phyloP scores from a whole-genome alignment of 2,329 filamentous ascomycete genomes.

The Piedraia hortae region DNA sequence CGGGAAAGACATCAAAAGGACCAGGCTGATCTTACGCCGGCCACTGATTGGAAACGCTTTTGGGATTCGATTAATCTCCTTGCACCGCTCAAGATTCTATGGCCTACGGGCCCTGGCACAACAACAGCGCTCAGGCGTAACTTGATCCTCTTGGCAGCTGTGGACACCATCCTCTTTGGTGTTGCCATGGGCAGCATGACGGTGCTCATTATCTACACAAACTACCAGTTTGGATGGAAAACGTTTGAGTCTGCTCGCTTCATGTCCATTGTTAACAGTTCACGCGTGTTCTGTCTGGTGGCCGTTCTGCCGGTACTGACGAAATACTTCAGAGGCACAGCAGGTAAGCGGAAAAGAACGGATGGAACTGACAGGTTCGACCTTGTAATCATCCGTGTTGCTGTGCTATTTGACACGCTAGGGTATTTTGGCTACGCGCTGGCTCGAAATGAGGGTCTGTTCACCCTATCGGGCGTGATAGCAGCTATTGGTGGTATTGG shows the following conservation, averaged over 20 bases:
- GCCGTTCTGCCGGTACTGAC: constrained; percentile 50
- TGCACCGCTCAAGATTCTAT: constrained; percentile 49
- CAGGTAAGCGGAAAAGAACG: constrained; percentile 22
- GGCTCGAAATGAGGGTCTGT: constrained; percentile 31
- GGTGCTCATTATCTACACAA: constrained; percentile 63
- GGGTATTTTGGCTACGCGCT: constrained; percentile 48
- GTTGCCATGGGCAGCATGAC: constrained; percentile 54
- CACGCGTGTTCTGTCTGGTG: constrained; percentile 49
- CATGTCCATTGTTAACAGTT: constrained; percentile 50
- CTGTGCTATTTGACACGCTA: constrained; percentile 46
- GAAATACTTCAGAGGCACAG: constrained; percentile 39
- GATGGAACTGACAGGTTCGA: constrained; percentile 54
- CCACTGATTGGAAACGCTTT: constrained; percentile 18
- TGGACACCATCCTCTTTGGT: constrained; percentile 61
- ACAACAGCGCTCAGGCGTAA: constrained; percentile 41
- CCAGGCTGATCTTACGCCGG: constrained; percentile 10
- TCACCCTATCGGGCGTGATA: constrained; percentile 43
- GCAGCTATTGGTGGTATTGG: constrained; percentile 62
- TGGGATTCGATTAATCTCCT: constrained; percentile 34
- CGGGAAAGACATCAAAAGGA: constrained; percentile 34
- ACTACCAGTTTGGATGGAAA: constrained; percentile 56
- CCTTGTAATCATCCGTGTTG: constrained; percentile 44
- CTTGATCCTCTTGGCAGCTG: constrained; percentile 48
- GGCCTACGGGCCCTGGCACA: constrained; percentile 38
- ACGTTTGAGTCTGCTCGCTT: constrained; percentile 57